Base-by-base conservation (phyloP, 1,284 basidiomycete genomes). In the Ustilago esculenta region DNA sequence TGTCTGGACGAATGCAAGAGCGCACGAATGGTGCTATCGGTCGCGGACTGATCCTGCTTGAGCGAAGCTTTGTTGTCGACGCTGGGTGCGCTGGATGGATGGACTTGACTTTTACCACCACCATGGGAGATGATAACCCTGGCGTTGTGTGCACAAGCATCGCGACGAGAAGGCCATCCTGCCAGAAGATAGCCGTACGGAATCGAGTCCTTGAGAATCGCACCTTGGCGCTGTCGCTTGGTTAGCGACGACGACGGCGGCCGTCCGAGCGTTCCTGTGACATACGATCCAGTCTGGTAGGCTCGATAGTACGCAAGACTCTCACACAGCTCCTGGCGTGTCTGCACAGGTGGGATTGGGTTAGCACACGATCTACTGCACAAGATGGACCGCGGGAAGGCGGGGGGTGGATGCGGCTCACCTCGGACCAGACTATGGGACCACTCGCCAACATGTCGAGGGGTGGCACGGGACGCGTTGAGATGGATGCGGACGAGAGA, bases 121-220 rank as follows among this genome's bases (percentile, higher is more conserved):
- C 72, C 72, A 29, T 74, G 72, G 2, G 72, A 74, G 27, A 75
- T 64, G 46, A 75, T 60, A 39, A 75, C 72, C 6, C 57, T 39
- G 1, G 72, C 73, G 17, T 52, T 41, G 23, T 51, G 37, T 1
- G 56, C 44, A 61, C 67, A 75, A 1, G 42, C 47, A 49, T 75
- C 73, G n/a, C 73, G 46, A 1, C 46, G 45, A 5, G 58, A 60
- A 5, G 60, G 66, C 51, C 54, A 75, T 17, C 68, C 73, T 9
- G 60, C 73, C 8, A 75, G 44, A 3, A 75, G 56, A 42, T 75
- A 75, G 44, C 58, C 73, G 29, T 68, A 66, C 0, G 70, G 57
- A 2, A 57, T 57, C 2, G 44, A 36, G 32, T 75, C 73, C 18
- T 57, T 55, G 25, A 56, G 33, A 3, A 44, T 21, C 1, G 36